phyloP scores from a whole-genome alignment of 495 filamentous ascomycete species.

The Friedmanniomyces simplex region DNA sequence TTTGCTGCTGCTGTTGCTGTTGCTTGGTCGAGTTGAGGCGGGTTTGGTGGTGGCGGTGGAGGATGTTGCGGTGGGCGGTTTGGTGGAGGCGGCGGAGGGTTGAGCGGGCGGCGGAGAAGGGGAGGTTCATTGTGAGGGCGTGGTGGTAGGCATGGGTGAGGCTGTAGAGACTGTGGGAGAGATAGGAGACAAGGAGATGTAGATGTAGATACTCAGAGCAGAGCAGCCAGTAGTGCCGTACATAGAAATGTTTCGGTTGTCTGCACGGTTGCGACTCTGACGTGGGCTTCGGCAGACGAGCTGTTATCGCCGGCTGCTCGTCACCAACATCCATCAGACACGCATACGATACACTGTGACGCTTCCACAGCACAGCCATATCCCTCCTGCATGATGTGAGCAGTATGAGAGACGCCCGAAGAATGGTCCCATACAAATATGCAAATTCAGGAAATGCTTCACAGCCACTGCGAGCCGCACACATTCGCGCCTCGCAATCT shows the following conservation, averaged over 20 bases:
- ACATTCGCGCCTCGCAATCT: background rate
- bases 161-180: background rate
- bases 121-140: slow-evolving; percentile 5
- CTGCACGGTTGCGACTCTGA: background rate
- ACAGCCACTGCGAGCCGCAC: background rate
- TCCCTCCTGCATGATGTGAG: too few relatives aligned
- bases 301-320: too few relatives aligned
- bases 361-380: too few relatives aligned
- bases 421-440: too few relatives aligned
- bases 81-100: slow-evolving; percentile 10
- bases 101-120: slow-evolving; percentile 1
- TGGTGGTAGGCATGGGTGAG: background rate
- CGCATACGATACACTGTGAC: too few relatives aligned
- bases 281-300: background rate
- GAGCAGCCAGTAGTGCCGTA: background rate
- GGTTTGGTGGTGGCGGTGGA: slow-evolving; percentile 9
- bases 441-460: too few relatives aligned
- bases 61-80: slow-evolving; percentile 11
- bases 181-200: background rate
- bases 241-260: background rate
- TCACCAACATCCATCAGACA: too few relatives aligned
- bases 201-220: background rate
- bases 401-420: too few relatives aligned
- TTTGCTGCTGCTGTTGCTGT: background rate
- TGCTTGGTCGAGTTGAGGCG: background rate